Evolutionary conservation across 345 rosid species (phyloP).

Genomic region (Aurinia saxatilis): DNA sequence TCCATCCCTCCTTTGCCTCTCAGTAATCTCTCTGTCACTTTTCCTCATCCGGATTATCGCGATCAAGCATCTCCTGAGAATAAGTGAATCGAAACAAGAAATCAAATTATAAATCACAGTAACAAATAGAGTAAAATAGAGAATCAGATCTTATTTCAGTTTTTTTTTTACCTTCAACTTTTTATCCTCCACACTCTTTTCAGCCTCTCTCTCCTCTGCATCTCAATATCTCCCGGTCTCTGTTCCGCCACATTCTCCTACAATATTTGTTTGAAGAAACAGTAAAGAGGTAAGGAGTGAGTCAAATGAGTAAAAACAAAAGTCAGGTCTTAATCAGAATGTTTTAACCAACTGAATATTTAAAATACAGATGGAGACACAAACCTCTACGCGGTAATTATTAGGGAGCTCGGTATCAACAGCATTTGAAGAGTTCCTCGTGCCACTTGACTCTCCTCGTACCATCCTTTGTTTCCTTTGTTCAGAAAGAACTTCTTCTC

Average conservation of each 20-base stretch:
- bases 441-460: constrained; percentile 83
- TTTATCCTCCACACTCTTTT: no score
- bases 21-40: background rate
- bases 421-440: constrained; percentile 63
- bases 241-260: background rate
- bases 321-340: no score
- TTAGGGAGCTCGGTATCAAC: constrained; percentile 57
- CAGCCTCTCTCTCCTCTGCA: background rate
- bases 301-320: no score
- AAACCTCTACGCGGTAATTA: no score
- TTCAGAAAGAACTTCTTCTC: constrained; percentile 93
- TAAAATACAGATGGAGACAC: no score
- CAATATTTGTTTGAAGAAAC: no score
- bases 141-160: no score
- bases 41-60: background rate
- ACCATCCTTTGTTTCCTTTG: no score
- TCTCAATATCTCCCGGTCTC: background rate
- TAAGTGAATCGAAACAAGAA: background rate
- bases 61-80: background rate
- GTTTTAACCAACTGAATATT: no score
- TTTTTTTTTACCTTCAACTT: no score
- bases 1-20: no score
- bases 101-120: background rate
- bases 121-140: background rate
- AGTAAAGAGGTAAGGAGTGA: no score